A percentile compares a stretch with the other conserved stretches of the same genome.
Evolutionary conservation across 2,329 filamentous ascomycete genomes (phyloP).

Genomic region (Colletotrichum sp.): DNA sequence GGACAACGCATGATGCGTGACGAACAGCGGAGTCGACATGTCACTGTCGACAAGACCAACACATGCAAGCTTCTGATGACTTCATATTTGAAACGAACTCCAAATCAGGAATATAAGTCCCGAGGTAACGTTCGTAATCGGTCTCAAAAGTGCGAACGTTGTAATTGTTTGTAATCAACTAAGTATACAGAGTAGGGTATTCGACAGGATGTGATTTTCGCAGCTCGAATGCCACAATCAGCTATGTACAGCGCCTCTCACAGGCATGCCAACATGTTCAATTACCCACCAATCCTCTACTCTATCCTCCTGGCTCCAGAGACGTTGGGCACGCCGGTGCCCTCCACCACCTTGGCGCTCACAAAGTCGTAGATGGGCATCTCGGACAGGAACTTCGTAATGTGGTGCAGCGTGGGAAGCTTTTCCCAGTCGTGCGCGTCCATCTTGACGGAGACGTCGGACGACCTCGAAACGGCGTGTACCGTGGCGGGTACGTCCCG

Average conservation of each 20-base stretch:
- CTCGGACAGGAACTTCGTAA: conserved; percentile 54
- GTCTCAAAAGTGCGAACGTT: background rate
- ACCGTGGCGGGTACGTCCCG: conserved; percentile 31
- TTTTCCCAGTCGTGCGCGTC: conserved; percentile 54
- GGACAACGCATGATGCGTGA: background rate
- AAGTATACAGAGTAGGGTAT: background rate
- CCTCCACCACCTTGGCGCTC: conserved; percentile 59
- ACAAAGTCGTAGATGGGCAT: conserved; percentile 62
- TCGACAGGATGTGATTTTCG: background rate
- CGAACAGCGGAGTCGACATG: background rate
- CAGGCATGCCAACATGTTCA: background rate
- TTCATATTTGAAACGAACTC: background rate
- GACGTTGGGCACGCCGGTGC: conserved; percentile 55
- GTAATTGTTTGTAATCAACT: background rate
- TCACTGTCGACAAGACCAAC: background rate
- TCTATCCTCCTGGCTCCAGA: conserved; percentile 22
- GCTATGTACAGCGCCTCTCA: background rate
- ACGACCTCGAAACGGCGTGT: conserved; percentile 34
- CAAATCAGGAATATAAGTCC: background rate
- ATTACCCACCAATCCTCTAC: background rate
- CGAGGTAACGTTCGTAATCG: background rate
- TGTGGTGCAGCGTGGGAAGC: conserved; percentile 65
- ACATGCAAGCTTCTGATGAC: background rate
- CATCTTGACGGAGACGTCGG: conserved; percentile 50
- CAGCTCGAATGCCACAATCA: background rate